These are phyloP conservation scores for Neurospora hispaniola DNA, from an alignment of 495 filamentous ascomycete species.

Conservation along the genomic window DNA sequence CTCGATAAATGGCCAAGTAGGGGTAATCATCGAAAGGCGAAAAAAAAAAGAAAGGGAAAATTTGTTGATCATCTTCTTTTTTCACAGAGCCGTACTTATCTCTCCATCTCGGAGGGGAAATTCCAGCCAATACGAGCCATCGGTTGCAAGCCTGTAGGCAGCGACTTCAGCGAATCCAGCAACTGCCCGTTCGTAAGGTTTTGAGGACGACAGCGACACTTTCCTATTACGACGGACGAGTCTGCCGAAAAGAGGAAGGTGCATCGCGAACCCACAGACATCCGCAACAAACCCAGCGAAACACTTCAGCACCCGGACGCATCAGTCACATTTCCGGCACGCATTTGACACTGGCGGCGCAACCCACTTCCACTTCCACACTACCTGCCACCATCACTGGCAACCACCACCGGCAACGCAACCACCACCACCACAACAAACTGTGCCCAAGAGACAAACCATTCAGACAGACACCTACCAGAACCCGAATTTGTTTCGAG, in stretches of 20 bases:
- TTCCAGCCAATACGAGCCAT: background rate
- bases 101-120: background rate
- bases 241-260: constrained; percentile 21
- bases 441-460: background rate
- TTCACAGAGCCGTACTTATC: background rate
- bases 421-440: background rate
- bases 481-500: constrained; percentile 3
- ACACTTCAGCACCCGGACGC: background rate
- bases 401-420: background rate
- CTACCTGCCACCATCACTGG: background rate
- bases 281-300: background rate
- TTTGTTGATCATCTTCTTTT: background rate
- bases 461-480: background rate
- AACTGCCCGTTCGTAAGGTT: constrained; percentile 13
- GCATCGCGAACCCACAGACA: constrained; percentile 5
- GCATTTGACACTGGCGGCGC: background rate
- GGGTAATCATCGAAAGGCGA: background rate
- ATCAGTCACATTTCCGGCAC: background rate
- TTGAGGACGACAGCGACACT: background rate
- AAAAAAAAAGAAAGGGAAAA: background rate
- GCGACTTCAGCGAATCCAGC: constrained; percentile 3
- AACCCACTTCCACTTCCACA: background rate
- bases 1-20: background rate
- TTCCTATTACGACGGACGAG: constrained; percentile 11
- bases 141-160: background rate